Evolutionary conservation across 306 rosid species (phyloP).

Genomic region (Castanea crenata): DNA sequence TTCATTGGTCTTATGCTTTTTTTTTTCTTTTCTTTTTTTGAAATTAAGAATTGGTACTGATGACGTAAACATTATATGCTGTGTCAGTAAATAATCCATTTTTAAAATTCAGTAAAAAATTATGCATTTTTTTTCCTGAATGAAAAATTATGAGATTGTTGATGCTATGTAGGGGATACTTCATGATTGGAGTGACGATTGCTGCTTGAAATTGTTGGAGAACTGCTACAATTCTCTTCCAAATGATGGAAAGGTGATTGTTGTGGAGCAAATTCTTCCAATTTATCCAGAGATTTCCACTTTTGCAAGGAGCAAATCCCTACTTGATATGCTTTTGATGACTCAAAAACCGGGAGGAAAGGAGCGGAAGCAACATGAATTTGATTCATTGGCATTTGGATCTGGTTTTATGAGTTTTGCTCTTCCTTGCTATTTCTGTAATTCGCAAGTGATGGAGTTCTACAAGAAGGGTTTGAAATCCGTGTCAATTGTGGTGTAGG

Average conservation of each 20-base stretch:
- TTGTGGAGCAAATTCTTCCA: slow-evolving; percentile 40
- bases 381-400: slow-evolving; percentile 35
- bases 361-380: slow-evolving; percentile 45
- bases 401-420: slow-evolving; percentile 51
- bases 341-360: slow-evolving; percentile 49
- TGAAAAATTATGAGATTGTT: too few species aligned
- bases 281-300: slow-evolving; percentile 21
- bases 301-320: slow-evolving; percentile 1
- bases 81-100: too few species aligned
- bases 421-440: slow-evolving; percentile 31
- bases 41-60: too few species aligned
- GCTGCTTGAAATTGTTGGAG: slow-evolving; percentile 37
- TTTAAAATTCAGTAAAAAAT: too few species aligned
- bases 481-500: too few species aligned
- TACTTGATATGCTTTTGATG: slow-evolving; percentile 46
- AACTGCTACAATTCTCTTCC: slow-evolving; percentile 49
- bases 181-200: slow-evolving; percentile 38
- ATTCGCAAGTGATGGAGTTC: slow-evolving; percentile 54
- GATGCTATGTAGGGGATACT: slow-evolving; percentile 35
- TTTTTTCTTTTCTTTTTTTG: too few species aligned
- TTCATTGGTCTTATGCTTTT: too few species aligned
- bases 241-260: slow-evolving; percentile 51
- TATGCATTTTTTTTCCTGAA: too few species aligned
- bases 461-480: slow-evolving; percentile 23
- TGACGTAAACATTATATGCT: too few species aligned